phyloP scores from a whole-genome alignment of 2,329 filamentous ascomycete genomes.

The Hypoxylon sp. region DNA sequence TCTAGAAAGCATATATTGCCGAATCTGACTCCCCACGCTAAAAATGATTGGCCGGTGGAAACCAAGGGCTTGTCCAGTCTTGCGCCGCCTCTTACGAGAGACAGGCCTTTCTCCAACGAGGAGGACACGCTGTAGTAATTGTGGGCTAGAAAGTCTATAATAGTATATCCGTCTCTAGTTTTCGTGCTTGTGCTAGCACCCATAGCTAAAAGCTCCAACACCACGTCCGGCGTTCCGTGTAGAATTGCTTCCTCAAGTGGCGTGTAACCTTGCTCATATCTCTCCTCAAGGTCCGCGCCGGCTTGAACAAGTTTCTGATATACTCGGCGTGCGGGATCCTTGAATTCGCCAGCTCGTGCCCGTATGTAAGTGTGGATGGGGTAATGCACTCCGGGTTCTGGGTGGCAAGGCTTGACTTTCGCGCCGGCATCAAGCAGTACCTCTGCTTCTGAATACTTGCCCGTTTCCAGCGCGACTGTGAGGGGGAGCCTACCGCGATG shows the following conservation, averaged over 20 bases:
- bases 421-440: slow-evolving; percentile 19
- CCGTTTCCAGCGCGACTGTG: background rate
- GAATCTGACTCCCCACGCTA: background rate
- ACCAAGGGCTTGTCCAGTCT: slow-evolving; percentile 3
- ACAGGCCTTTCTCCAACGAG: background rate
- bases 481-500: background rate
- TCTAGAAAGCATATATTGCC: background rate
- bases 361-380: background rate
- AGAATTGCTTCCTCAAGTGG: background rate
- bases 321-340: background rate
- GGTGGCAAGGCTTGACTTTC: background rate
- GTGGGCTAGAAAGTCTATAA: background rate
- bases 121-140: background rate
- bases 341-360: background rate
- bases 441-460: background rate
- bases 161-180: background rate
- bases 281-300: slow-evolving; percentile 7
- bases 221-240: background rate
- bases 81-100: background rate
- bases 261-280: background rate
- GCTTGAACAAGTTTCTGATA: slow-evolving; percentile 3
- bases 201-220: background rate
- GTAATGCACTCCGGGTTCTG: background rate
- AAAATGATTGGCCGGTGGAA: background rate
- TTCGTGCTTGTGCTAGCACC: background rate